A percentile compares a stretch with the other conserved stretches of the same genome.
Conservation (phyloP, 371 early-diverging fungal species). For the Mortierella sp. region DNA sequence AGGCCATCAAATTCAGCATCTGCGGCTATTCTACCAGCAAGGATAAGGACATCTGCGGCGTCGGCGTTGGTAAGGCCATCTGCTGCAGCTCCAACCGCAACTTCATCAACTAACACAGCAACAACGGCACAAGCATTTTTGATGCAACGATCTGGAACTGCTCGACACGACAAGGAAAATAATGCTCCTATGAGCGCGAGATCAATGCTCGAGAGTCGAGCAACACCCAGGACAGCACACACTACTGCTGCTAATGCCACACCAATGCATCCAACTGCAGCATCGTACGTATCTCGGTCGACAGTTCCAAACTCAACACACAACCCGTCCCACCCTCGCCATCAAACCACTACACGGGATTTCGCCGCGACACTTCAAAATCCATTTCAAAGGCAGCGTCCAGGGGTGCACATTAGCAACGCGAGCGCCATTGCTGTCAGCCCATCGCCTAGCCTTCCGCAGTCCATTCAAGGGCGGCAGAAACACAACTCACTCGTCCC, state of each 20-base stretch:
- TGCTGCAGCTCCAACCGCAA: background rate
- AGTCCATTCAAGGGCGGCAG: background rate
- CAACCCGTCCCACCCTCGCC: background rate
- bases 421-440: background rate
- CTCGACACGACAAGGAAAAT: conserved; percentile 9
- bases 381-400: conserved; percentile 11
- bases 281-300: background rate
- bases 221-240: conserved; percentile 17
- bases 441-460: background rate
- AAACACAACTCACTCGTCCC: background rate
- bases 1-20: background rate
- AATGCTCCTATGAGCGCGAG: background rate
- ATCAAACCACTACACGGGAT: background rate
- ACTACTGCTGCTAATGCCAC: background rate
- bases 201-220: conserved; percentile 27
- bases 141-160: background rate
- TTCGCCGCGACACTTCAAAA: background rate
- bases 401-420: background rate
- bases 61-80: background rate
- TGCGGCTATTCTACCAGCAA: background rate
- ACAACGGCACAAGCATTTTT: background rate
- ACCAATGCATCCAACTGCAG: background rate
- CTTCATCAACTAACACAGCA: background rate
- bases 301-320: background rate
- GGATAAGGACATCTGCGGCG: background rate